Base-by-base conservation (phyloP, 1,139 yeast species). In the Candida sanyaensis region DNA sequence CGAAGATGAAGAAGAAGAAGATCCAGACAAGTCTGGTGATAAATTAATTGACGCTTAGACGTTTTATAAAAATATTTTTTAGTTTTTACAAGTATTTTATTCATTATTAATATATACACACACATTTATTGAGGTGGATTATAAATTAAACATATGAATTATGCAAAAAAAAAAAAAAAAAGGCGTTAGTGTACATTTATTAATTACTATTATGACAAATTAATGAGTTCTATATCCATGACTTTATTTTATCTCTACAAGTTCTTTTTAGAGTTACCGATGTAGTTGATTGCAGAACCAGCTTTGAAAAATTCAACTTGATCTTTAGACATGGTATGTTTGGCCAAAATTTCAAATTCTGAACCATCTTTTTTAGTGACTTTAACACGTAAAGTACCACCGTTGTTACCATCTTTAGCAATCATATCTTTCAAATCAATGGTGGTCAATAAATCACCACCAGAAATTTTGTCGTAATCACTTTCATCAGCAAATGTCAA, bases 291-390 rank as follows among this genome's bases (percentile, higher is more conserved):
- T 39, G 99, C 99, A 49, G 96, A 88, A 48, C 99, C 99, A 42
- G 97, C 97, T 70, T 86, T 91, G 81, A 92, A 93, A 73, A 93
- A 93, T 55, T 88, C 96, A 49, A 93, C 79, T 77, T 93, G 99
- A 69, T 93, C 99, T 68, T 83, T 83, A 29, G 97, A 91, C 97
- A 93, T 90, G 50, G 98, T 92, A 69, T 93, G 99, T 71, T 86
- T 90, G 62, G 96, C 81, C 57, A 78, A 75, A 55, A 93, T 84
- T 50, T 79, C 83, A 58, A 86, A 86, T 41, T 78, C 65, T 46
- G 84, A 79, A 21, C 97, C 97, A 55, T 81, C 81, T 49, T 75
- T 82, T 70, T 89, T 89, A 43, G 90, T 86, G 12, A 93, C 87
- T 60, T 80, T 79, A 58, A 93, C 73, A 47, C 77, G 80, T 56